Conservation (phyloP, 225 moss, liverwort and hornwort species). For the Rhytidiadelphus loreus region DNA sequence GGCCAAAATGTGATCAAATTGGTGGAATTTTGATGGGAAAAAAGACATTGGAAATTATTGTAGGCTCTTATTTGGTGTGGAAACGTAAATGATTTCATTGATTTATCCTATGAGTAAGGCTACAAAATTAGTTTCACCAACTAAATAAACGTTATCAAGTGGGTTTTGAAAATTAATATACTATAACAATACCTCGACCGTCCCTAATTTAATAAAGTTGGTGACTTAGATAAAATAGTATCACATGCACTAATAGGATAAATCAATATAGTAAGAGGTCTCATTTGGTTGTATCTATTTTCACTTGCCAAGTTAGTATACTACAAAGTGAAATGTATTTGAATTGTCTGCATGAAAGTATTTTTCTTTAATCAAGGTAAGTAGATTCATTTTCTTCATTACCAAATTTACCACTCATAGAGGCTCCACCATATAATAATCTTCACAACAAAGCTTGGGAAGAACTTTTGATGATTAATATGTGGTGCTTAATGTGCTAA, state of each 20-base stretch:
- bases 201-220: not conserved
- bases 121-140: not conserved
- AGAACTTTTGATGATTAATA: no score
- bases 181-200: not conserved
- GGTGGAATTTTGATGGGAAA: not conserved
- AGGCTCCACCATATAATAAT: fast-evolving
- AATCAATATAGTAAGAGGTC: not conserved
- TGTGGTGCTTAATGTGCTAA: not conserved
- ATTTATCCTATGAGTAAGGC: not conserved
- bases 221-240: not conserved
- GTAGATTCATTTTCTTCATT: not conserved
- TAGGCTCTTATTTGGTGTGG: not conserved
- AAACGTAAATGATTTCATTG: not conserved
- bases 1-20: not conserved
- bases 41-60: not conserved
- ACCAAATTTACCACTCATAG: fast-evolving
- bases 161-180: not conserved
- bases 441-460: not conserved
- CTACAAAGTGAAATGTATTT: not conserved
- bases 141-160: not conserved
- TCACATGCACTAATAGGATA: no score
- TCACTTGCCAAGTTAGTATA: fast-evolving
- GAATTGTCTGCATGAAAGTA: not conserved
- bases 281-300: not conserved
- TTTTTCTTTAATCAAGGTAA: not conserved